Evolutionary conservation across 768 basidiomycete genomes (phyloP).

Genomic region (Cantharellus cinnabarinus): DNA sequence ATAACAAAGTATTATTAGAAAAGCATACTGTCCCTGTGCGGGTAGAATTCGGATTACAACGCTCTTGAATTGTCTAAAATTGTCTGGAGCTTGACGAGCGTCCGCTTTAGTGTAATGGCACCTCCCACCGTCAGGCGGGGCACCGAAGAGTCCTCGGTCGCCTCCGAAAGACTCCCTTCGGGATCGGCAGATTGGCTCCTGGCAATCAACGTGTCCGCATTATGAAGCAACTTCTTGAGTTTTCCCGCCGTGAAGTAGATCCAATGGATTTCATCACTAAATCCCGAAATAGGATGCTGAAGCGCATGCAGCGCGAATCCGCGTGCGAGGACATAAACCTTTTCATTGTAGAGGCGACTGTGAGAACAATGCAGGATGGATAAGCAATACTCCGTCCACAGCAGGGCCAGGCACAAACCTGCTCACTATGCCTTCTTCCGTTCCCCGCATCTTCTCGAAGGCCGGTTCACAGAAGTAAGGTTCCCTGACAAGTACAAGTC

Average conservation of each 20-base stretch:
- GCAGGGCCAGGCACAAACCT: conserved; percentile 26
- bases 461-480: conserved; percentile 88
- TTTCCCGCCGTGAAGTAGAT: conserved; percentile 46
- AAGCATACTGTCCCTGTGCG: too few relatives aligned
- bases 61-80: conserved; percentile 1
- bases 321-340: conserved; percentile 76
- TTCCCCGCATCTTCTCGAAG: conserved; percentile 79
- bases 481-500: conserved; percentile 77
- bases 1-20: too few relatives aligned
- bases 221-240: conserved; percentile 45
- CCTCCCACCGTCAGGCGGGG: conserved; percentile 64
- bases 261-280: conserved; percentile 54
- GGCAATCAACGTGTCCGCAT: conserved; percentile 41
- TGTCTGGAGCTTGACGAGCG: conserved; percentile 40
- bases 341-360: conserved; percentile 83
- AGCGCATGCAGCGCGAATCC: conserved; percentile 81
- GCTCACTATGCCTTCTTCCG: conserved; percentile 74
- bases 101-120: conserved; percentile 58
- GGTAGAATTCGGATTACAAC: too few relatives aligned
- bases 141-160: conserved; percentile 32
- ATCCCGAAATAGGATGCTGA: conserved; percentile 48
- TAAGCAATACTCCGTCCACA: background rate
- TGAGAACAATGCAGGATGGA: too few relatives aligned
- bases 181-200: conserved; percentile 32
- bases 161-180: conserved; percentile 18